These are phyloP conservation scores for Fusarium burgessii DNA, from an alignment of 2,329 filamentous ascomycete genomes.

Conservation along the genomic window DNA sequence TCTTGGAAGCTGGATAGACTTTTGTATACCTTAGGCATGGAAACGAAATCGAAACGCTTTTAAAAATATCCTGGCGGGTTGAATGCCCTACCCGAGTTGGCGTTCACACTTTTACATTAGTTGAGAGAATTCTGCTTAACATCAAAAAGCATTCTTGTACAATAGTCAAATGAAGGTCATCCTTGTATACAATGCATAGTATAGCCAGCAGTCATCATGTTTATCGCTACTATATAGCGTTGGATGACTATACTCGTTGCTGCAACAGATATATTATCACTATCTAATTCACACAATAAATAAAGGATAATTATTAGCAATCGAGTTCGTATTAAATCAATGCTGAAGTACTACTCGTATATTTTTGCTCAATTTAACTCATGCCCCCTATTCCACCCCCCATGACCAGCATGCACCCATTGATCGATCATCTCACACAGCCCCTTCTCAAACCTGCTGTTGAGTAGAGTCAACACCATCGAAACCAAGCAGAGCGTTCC, in stretches of 20 bases:
- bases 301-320: neutral
- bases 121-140: neutral
- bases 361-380: slow-evolving; percentile 23
- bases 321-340: slow-evolving; percentile 16
- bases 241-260: neutral
- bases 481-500: slow-evolving; percentile 57
- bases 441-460: slow-evolving; percentile 32
- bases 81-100: neutral
- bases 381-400: slow-evolving; percentile 1
- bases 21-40: slow-evolving; percentile 69
- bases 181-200: neutral
- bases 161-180: neutral
- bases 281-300: neutral
- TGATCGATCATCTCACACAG: slow-evolving; percentile 8
- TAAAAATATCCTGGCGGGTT: neutral
- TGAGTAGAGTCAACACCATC: slow-evolving; percentile 41
- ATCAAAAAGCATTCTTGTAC: neutral
- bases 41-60: neutral
- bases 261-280: neutral
- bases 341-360: slow-evolving; percentile 5
- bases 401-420: slow-evolving; percentile 37
- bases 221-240: neutral
- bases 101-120: neutral
- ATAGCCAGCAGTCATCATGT: slow-evolving; percentile 8
- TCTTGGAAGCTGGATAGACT: slow-evolving; percentile 91